phyloP scores from a whole-genome alignment of 805 yeast species.

The Saturnispora bothae region DNA sequence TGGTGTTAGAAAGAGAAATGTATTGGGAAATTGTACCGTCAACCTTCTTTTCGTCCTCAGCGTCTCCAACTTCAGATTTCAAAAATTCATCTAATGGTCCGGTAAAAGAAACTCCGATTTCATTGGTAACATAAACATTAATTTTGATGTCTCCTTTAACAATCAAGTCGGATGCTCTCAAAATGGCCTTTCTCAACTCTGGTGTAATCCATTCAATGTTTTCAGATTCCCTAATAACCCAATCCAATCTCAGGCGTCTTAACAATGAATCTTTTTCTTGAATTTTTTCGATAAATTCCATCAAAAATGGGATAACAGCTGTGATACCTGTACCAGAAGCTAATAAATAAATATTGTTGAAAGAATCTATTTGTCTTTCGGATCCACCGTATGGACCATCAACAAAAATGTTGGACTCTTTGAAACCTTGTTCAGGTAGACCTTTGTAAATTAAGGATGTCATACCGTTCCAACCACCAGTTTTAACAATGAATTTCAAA shows the following conservation, averaged over 20 bases:
- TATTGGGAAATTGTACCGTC: neutral
- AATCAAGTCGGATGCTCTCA: constrained; percentile 21
- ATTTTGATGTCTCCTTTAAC: constrained; percentile 10
- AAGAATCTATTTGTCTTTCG: constrained; percentile 33
- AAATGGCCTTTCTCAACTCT: constrained; percentile 28
- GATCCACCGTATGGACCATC: constrained; percentile 56
- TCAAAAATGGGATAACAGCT: constrained; percentile 34
- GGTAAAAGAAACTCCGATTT: constrained; percentile 1
- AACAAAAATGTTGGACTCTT: constrained; percentile 26
- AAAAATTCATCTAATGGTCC: neutral
- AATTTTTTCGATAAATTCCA: constrained; percentile 20
- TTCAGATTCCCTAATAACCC: constrained; percentile 31
- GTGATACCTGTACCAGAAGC: constrained; percentile 46
- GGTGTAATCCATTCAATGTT: constrained; percentile 31
- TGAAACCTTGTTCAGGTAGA: constrained; percentile 20
- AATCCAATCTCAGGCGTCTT: constrained; percentile 30
- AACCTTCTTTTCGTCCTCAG: neutral
- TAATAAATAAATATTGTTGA: constrained; percentile 33
- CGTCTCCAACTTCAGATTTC: neutral
- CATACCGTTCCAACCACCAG: constrained; percentile 32
- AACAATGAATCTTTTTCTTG: constrained; percentile 14
- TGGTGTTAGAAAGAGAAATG: constrained; percentile 8
- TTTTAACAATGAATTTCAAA: constrained; percentile 35
- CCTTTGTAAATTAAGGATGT: constrained; percentile 28
- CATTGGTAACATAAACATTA: constrained; percentile 12